Conservation (phyloP, 2,329 filamentous ascomycete genomes). For the Colletotrichum noveboracense region DNA sequence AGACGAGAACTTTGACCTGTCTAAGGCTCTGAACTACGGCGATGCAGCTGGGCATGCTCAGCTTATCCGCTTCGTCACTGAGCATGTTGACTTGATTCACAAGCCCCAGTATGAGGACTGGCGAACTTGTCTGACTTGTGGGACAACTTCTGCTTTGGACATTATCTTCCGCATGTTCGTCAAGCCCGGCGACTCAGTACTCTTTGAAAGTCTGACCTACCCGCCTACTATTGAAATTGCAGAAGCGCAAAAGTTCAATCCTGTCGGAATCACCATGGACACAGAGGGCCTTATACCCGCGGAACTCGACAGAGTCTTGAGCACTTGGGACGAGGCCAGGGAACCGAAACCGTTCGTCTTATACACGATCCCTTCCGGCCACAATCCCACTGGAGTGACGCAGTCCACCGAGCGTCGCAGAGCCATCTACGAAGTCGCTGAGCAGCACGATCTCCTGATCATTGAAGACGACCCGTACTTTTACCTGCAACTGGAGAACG, state of each 20-base stretch:
- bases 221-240: neutral
- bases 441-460: neutral
- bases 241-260: neutral
- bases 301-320: neutral
- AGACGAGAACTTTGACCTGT: neutral
- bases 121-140: neutral
- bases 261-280: neutral
- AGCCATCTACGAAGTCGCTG: neutral
- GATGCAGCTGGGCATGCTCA: neutral
- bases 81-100: neutral
- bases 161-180: neutral
- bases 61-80: neutral
- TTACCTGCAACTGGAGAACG: neutral
- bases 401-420: accelerated
- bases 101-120: neutral
- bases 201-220: neutral
- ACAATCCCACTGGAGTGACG: neutral
- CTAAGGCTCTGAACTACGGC: neutral
- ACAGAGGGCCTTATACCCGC: neutral
- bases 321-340: neutral
- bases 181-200: neutral
- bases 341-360: neutral
- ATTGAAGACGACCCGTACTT: neutral
- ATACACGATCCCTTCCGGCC: neutral
- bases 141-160: neutral